Conservation (phyloP, 192 early-diverging fungal species). For the Bifiguratus adelaidae region DNA sequence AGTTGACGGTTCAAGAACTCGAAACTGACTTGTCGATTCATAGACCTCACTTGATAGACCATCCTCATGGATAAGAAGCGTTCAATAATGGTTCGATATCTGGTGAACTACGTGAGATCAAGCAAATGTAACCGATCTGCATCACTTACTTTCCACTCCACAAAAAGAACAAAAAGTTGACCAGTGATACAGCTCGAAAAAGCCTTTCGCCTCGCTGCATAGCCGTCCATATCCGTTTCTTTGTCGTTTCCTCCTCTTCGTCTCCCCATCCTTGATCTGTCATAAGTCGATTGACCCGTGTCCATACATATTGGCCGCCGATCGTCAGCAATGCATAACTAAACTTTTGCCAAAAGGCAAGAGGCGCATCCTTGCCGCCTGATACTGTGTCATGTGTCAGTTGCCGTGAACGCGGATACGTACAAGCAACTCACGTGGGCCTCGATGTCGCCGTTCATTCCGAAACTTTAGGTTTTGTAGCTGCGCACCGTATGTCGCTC, state of each 20-base stretch:
- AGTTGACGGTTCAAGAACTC: conserved; percentile 92
- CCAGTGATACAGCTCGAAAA: conserved; percentile 44
- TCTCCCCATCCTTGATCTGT: conserved; percentile 68
- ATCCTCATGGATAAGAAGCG: conserved; percentile 73
- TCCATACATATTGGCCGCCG: conserved; percentile 65
- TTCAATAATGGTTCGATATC: conserved; percentile 69
- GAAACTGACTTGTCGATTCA: conserved; percentile 71
- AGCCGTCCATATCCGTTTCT: conserved; percentile 35
- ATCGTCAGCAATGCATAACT: conserved; percentile 51
- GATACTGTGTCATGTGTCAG: no score
- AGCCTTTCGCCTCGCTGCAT: conserved; percentile 50
- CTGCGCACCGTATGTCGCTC: conserved; percentile 71
- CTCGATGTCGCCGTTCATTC: conserved; percentile 47
- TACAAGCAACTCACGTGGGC: conserved; percentile 41
- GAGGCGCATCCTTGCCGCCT: conserved; percentile 40
- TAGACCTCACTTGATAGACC: conserved; percentile 66
- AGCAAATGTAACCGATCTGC: no score
- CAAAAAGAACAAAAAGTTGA: conserved; percentile 82
- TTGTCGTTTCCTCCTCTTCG: not conserved
- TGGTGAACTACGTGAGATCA: no score
- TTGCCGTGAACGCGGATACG: no score
- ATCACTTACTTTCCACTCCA: conserved; percentile 72
- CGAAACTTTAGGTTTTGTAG: conserved; percentile 80
- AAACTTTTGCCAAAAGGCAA: conserved; percentile 47
- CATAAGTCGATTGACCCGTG: conserved; percentile 41